A percentile compares a stretch with the other conserved stretches of the same genome.
Conservation (phyloP, 176 grass and related monocot genomes). For the Aegilops bicornis region DNA sequence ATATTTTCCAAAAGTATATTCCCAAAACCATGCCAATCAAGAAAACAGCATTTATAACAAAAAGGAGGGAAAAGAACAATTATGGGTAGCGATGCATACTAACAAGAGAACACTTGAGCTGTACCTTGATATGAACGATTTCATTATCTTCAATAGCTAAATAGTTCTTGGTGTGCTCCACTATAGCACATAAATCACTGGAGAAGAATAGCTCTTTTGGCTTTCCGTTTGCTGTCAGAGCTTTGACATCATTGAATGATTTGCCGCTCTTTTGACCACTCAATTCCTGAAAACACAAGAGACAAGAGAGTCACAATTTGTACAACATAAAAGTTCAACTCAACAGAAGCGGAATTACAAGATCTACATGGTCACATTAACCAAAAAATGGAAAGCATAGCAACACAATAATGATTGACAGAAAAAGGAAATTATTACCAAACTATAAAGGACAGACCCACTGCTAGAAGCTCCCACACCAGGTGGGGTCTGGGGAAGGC, state of each 20-base stretch:
- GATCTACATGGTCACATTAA: not conserved
- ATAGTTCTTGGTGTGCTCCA: constrained; percentile 96
- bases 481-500: no score
- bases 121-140: constrained; percentile 75
- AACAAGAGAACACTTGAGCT: not conserved
- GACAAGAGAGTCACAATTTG: not conserved
- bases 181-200: constrained; percentile 96
- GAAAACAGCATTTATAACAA: not conserved
- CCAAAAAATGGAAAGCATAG: not conserved
- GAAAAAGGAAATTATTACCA: not conserved
- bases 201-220: constrained; percentile 97
- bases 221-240: constrained; percentile 72
- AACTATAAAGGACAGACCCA: no score
- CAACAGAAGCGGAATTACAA: not conserved
- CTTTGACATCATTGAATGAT: constrained; percentile 87
- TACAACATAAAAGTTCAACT: not conserved
- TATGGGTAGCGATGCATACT: not conserved
- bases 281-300: constrained; percentile 64
- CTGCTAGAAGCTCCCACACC: no score
- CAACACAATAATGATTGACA: not conserved
- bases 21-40: not conserved
- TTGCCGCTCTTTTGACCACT: constrained; percentile 59
- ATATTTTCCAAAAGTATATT: not conserved
- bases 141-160: constrained; percentile 90
- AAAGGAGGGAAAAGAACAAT: constrained; percentile 4